phyloP scores from a whole-genome alignment of 257 asterid species.

The Salvia hispanica region DNA sequence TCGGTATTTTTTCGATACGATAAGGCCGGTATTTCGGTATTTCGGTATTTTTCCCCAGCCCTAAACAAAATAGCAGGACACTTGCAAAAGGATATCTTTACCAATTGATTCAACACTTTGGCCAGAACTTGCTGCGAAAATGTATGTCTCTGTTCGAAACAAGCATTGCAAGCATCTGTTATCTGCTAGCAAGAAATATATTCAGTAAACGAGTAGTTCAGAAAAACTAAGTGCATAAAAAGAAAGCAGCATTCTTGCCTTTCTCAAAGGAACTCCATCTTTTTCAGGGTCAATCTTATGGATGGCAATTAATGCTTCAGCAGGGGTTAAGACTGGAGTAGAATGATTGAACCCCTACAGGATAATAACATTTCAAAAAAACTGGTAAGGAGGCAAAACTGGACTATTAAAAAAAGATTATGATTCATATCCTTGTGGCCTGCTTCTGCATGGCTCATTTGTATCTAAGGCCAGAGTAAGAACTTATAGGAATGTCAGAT shows the following conservation, averaged over 20 bases:
- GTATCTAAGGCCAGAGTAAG: not conserved
- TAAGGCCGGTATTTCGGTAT: no score
- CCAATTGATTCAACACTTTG: conserved; percentile 96
- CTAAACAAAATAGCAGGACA: not conserved
- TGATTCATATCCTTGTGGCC: conserved; percentile 14
- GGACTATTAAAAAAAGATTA: conserved; percentile 1
- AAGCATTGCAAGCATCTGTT: conserved; percentile 97
- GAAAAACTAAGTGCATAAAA: conserved; percentile 26
- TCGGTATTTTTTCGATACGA: no score
- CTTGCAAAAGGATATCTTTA: conserved; percentile 36
- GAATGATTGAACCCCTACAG: conserved; percentile 70
- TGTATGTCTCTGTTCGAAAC: conserved; percentile 84
- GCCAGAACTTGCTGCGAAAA: conserved; percentile 96
- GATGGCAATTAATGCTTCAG: conserved; percentile 94
- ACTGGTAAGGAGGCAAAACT: conserved; percentile 15
- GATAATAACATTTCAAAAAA: conserved; percentile 32
- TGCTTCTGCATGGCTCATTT: conserved; percentile 4
- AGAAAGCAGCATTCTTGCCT: conserved; percentile 49
- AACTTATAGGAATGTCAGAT: not conserved
- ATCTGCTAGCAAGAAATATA: conserved; percentile 56
- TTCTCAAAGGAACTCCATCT: conserved; percentile 90
- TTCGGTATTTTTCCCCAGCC: no score
- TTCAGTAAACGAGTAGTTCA: conserved; percentile 30
- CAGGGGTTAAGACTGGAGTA: conserved; percentile 74
- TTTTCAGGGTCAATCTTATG: conserved; percentile 91